Conservation (phyloP, 176 grass and related monocot species). For the Poa annua region DNA sequence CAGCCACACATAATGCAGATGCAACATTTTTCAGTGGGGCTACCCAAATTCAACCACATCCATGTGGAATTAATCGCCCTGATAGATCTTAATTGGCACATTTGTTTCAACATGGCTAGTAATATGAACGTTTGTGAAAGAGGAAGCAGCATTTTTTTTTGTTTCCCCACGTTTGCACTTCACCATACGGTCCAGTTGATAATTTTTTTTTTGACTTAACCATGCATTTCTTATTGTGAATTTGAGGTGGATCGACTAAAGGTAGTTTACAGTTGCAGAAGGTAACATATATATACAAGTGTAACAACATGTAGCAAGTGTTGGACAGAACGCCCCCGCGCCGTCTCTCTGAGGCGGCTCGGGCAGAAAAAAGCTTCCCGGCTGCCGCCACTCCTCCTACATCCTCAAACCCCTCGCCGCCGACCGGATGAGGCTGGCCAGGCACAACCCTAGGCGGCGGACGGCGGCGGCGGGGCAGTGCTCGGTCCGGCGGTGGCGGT, state of each 20-base stretch:
- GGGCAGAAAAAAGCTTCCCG: too few species aligned
- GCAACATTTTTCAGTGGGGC: not conserved
- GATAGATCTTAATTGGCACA: not conserved
- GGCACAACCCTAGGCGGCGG: too few species aligned
- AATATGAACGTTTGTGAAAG: not conserved
- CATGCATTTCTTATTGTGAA: too few species aligned
- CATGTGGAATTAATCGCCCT: not conserved
- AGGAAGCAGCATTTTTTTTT: not conserved
- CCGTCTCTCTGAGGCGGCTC: too few species aligned
- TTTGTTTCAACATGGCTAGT: constrained; percentile 1
- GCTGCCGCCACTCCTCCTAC: too few species aligned
- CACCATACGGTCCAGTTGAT: not conserved
- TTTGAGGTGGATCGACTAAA: not conserved
- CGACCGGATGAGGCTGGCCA: too few species aligned
- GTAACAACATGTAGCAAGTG: constrained; percentile 28
- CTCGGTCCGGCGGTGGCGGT: too few species aligned
- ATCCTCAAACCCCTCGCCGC: too few species aligned
- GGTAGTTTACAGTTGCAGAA: not conserved
- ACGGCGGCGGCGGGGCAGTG: too few species aligned
- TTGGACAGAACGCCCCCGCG: too few species aligned
- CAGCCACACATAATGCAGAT: not conserved
- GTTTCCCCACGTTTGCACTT: constrained; percentile 3
- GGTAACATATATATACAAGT: not conserved
- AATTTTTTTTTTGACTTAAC: not conserved
- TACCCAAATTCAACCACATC: constrained; percentile 3